Evolutionary conservation across 306 rosid species (phyloP), one percentile per base, ranked within the genome.

Genomic region (Medicago arabica): DNA sequence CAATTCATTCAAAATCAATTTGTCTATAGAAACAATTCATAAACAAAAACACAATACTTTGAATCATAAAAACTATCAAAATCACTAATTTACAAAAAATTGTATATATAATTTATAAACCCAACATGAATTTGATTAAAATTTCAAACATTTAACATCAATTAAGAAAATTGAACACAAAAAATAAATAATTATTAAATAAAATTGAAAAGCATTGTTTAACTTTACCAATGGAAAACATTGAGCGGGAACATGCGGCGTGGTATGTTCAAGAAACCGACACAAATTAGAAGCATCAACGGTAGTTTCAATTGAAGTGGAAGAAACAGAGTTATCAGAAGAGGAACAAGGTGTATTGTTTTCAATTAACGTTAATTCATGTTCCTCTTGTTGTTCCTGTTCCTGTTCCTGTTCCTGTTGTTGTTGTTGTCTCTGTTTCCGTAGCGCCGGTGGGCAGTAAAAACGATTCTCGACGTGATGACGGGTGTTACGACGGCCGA

Each of bases 401-500:
- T 71, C 69, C 16, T 58, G 62, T 19, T 67, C 70, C 31, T 66
- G 57, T 28, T 71, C 69, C 16, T 61, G 82, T 15, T 75, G 71
- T 31, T 71, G 76, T 18, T 78, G 73, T 4, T 75, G 88, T 65
- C 85, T 80, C 21, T 83, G 77, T 9, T 86, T 89, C 14, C 91
- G 87, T 67, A 89, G 65, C 67, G 86, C 85, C 31, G 95, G 93
- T 15, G 96, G 96, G n/a, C 86, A 85, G 80, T 87, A 86, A 63
- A 89, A 89, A 19, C 92, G 91, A 69, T 84, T 83, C 57, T 84
- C 90, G 28, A 89, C 94, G 9, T 59, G 65, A n/a, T 25, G 5
- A 5, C 80, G 75, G 60, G 36, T 59, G 62, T 71, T 82, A 31
- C 78, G 69, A 43, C 59, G 17, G 39, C 71, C 87, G 64, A 83